A percentile compares a stretch with the other conserved stretches of the same genome.
These are phyloP conservation scores for Leptographium wingfieldii DNA, from an alignment of 2,329 filamentous ascomycete genomes.

Conservation along the genomic window DNA sequence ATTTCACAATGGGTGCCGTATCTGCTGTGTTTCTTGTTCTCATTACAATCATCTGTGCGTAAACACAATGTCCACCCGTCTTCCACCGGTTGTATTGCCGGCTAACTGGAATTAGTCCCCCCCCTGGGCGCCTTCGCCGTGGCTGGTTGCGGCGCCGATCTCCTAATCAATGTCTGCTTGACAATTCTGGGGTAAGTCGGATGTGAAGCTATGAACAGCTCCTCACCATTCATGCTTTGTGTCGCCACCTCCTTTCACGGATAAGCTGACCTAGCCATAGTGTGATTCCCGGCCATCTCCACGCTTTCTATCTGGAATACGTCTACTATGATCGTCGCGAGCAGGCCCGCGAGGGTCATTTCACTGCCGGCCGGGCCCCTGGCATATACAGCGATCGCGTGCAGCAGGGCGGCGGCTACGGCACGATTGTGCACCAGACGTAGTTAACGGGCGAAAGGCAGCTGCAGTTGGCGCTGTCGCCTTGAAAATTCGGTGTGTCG, in stretches of 20 bases:
- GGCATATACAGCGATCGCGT: slow-evolving; percentile 62
- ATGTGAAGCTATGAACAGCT: background rate
- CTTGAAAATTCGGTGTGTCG: no score
- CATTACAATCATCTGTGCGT: slow-evolving; percentile 40
- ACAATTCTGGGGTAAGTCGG: slow-evolving; percentile 46
- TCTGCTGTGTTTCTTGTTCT: slow-evolving; percentile 37
- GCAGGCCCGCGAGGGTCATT: slow-evolving; percentile 44
- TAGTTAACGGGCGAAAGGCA: background rate
- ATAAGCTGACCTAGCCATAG: slow-evolving; percentile 20
- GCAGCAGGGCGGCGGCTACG: slow-evolving; percentile 52
- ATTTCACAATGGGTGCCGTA: slow-evolving; percentile 31
- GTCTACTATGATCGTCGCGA: slow-evolving; percentile 68
- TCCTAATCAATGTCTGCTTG: slow-evolving; percentile 54
- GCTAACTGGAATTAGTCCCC: slow-evolving; percentile 35
- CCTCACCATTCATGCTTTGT: background rate
- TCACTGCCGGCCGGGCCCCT: slow-evolving; percentile 42
- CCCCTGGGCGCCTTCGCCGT: slow-evolving; percentile 52
- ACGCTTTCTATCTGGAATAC: slow-evolving; percentile 74
- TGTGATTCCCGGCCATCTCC: slow-evolving; percentile 67
- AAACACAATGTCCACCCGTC: background rate
- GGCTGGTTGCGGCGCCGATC: slow-evolving; percentile 51
- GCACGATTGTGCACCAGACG: slow-evolving; percentile 11
- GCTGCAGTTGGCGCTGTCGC: no score
- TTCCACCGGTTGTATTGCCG: background rate
- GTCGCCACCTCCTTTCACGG: background rate